Evolutionary conservation across 2,329 filamentous ascomycete species (phyloP), one percentile per base, ranked within the genome.

Genomic region (Grosmannia clavigera): DNA sequence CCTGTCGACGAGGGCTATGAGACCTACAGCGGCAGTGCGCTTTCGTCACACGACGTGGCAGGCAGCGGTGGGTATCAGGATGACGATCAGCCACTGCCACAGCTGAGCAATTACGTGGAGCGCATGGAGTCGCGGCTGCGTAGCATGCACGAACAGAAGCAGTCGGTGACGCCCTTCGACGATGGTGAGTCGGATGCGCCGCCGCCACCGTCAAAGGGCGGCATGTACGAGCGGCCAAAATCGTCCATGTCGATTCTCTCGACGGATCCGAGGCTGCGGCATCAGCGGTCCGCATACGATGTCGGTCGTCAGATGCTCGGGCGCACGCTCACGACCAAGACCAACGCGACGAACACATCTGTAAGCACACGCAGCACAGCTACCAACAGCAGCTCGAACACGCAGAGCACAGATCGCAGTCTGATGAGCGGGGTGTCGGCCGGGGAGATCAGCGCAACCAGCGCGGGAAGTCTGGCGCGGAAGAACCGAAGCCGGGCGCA

Each of bases 401-500:
- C 85, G 1, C 84, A 88, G 66, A 85, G 84, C 70, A 96, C 90
- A 19, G 85, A 86, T 66, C 84, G 87, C 66, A 97, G 90, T 67
- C 72, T 99, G 52, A 96, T 96, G 92, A 97, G 92, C 70, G 94
- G 92, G 3, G 81, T 83, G 58, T 97, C 94, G 58, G 94, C 94
- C 0, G 86, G 92, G 57, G 92, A 82, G 14, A 90, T 96, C 72
- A 97, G 92, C 71, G 89, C 91, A 57, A 97, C 94, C 19, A 97
- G 94, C 73, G 94, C 94, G 19, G 94, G 92, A 59, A 97, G 92
- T 73, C 83, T 95, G 64, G 92, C 91, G 35, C 84, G 92, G 63
- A 88, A 88, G 68, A 87, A 86, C 68, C 72, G 78, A 68, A 72
- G 65, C 69, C 64, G 66, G 63, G 79, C 86, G 19, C 82, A 83